A percentile compares a stretch with the other conserved stretches of the same genome.
These are phyloP conservation scores for Phytophthora chlamydospora DNA, from an alignment of 352 stramenopile species.

Conservation along the genomic window DNA sequence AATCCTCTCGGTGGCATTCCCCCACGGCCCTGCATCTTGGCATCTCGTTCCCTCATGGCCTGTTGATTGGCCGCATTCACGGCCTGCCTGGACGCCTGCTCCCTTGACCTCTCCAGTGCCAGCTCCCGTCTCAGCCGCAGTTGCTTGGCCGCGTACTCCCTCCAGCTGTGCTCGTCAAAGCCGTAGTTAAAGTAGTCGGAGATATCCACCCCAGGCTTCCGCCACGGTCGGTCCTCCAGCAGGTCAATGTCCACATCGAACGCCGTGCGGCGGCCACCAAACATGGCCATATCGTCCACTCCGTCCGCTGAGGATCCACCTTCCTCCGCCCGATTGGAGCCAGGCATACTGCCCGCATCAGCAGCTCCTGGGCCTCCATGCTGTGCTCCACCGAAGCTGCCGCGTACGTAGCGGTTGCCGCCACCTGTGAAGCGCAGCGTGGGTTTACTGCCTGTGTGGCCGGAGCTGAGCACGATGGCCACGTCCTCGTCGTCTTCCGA, in stretches of 20 bases:
- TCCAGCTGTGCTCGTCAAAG: slow-evolving; percentile 88
- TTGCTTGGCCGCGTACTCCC: slow-evolving; percentile 86
- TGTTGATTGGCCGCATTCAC: slow-evolving; percentile 64
- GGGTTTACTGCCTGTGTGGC: slow-evolving; percentile 67
- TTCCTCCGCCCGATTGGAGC: slow-evolving; percentile 26
- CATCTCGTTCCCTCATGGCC: slow-evolving; percentile 40
- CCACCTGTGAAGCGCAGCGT: slow-evolving; percentile 81
- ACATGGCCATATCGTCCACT: slow-evolving; percentile 76
- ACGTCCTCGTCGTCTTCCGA: slow-evolving; percentile 88
- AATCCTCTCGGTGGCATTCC: slow-evolving; percentile 38
- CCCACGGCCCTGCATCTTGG: slow-evolving; percentile 38
- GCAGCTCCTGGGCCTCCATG: slow-evolving; percentile 32
- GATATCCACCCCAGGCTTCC: slow-evolving; percentile 91
- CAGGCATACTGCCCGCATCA: slow-evolving; percentile 3
- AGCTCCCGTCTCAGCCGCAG: slow-evolving; percentile 71
- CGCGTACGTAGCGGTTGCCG: slow-evolving; percentile 79
- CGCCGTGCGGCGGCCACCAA: slow-evolving; percentile 85
- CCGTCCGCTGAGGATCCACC: slow-evolving; percentile 27
- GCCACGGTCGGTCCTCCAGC: slow-evolving; percentile 92
- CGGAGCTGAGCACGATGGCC: slow-evolving; percentile 77
- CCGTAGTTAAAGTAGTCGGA: slow-evolving; percentile 95
- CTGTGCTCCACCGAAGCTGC: slow-evolving; percentile 52
- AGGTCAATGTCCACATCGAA: slow-evolving; percentile 94
- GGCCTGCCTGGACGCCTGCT: slow-evolving; percentile 79
- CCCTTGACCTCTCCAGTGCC: slow-evolving; percentile 74